phyloP scores from a whole-genome alignment of 352 stramenopile species.

The Globisporangium uncinulatum region DNA sequence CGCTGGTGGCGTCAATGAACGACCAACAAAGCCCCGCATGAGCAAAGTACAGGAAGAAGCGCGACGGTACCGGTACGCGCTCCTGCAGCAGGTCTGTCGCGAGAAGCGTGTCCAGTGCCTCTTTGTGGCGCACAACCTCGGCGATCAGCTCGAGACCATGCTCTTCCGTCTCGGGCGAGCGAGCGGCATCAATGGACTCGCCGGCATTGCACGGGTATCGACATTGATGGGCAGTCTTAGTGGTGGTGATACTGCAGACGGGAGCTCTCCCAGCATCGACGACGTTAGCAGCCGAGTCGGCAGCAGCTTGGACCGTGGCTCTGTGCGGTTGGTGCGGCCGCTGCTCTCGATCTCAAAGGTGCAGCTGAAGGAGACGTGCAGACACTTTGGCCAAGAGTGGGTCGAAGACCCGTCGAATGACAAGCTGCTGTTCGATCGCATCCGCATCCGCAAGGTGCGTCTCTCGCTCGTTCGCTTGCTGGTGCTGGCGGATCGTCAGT shows the following conservation, averaged over 20 bases:
- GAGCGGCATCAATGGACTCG: conserved; percentile 72
- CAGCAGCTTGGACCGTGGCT: background rate
- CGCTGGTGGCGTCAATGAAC: background rate
- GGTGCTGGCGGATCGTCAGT: too few relatives aligned
- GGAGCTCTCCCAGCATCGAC: background rate
- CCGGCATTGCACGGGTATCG: conserved; percentile 43
- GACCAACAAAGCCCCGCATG: conserved; percentile 28
- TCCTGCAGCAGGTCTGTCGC: conserved; percentile 46
- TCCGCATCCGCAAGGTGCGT: conserved; percentile 77
- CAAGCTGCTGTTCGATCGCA: conserved; percentile 65
- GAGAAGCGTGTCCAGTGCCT: conserved; percentile 53
- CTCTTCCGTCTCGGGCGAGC: conserved; percentile 71
- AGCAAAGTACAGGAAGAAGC: conserved; percentile 79
- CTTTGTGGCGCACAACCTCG: conserved; percentile 75
- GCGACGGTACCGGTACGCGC: conserved; percentile 57
- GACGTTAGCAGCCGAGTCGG: background rate
- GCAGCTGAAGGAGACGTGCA: conserved; percentile 59
- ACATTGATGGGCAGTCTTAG: conserved; percentile 15
- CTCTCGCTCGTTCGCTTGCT: background rate
- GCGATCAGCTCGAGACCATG: conserved; percentile 77
- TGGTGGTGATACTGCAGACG: conserved; percentile 2
- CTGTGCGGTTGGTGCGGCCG: conserved; percentile 42
- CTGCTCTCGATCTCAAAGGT: conserved; percentile 57
- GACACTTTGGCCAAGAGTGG: conserved; percentile 67
- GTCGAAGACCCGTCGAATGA: conserved; percentile 84